A percentile compares a stretch with the other conserved stretches of the same genome.
These are phyloP conservation scores for Fusarium paranaense DNA, from an alignment of 2,329 filamentous ascomycete species.

Conservation along the genomic window DNA sequence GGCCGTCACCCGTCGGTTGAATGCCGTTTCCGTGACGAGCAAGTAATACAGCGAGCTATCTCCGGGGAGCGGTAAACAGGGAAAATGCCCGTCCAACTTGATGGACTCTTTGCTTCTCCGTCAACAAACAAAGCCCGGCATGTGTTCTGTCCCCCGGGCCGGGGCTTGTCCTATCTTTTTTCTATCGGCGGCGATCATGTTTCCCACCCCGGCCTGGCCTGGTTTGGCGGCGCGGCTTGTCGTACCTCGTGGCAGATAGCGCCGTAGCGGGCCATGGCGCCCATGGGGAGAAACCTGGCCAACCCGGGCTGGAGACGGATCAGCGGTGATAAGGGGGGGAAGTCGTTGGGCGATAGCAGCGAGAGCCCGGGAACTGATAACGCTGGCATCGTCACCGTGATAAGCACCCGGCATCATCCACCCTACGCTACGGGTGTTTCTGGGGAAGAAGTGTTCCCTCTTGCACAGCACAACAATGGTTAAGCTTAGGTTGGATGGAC, in stretches of 20 bases:
- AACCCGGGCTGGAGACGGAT: constrained; percentile 11
- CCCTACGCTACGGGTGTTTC: neutral
- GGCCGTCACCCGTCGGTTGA: neutral
- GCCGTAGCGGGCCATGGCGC: constrained; percentile 22
- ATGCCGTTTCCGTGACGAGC: neutral
- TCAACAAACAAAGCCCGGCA: neutral
- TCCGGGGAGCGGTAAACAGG: neutral
- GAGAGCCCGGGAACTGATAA: neutral
- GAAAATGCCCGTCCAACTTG: neutral
- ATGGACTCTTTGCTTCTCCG: no score
- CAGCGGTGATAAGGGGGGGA: constrained; percentile 7
- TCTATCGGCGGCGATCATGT: constrained; percentile 25
- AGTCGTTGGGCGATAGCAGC: neutral
- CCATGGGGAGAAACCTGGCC: constrained; percentile 28
- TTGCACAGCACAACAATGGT: neutral
- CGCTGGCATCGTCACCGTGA: neutral
- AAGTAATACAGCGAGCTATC: neutral
- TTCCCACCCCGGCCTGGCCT: neutral
- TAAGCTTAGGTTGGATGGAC: neutral
- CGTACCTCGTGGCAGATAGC: constrained; percentile 32
- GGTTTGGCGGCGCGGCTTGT: constrained; percentile 10
- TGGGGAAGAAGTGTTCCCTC: neutral
- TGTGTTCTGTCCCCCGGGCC: constrained; percentile 9
- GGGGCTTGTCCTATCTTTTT: constrained; percentile 24
- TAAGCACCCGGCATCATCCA: neutral